Conservation (phyloP, 805 yeast genomes). For the Candida khao-thaluensis region DNA sequence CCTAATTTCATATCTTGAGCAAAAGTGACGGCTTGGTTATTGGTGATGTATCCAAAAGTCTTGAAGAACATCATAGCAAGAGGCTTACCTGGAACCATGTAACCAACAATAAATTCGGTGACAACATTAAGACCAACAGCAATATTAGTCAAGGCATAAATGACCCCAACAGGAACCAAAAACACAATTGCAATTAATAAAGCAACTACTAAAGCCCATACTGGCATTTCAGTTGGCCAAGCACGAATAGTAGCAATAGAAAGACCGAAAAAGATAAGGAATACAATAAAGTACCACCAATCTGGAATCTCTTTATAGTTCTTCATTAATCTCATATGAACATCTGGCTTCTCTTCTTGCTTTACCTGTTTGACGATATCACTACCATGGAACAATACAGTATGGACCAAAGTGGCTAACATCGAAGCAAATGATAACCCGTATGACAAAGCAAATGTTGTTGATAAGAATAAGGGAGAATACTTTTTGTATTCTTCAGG, state of each 20-base stretch:
- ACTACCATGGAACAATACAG: slow-evolving; percentile 54
- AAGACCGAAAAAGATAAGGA: slow-evolving; percentile 24
- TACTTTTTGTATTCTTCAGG: slow-evolving; percentile 50
- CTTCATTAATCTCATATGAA: slow-evolving; percentile 56
- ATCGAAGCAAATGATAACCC: slow-evolving; percentile 61
- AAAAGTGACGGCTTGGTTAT: slow-evolving; percentile 47
- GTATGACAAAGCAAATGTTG: slow-evolving; percentile 58
- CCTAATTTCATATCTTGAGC: slow-evolving; percentile 49
- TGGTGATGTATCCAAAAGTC: slow-evolving; percentile 48
- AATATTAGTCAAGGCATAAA: slow-evolving; percentile 30
- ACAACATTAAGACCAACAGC: slow-evolving; percentile 36
- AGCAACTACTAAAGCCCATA: slow-evolving; percentile 41
- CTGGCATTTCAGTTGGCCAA: slow-evolving; percentile 45
- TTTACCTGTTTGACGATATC: slow-evolving; percentile 41
- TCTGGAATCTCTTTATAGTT: slow-evolving; percentile 40
- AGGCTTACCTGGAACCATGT: slow-evolving; percentile 49
- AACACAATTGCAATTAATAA: slow-evolving; percentile 38
- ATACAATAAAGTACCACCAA: slow-evolving; percentile 37
- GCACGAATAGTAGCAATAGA: slow-evolving; percentile 38
- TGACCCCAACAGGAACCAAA: slow-evolving; percentile 41
- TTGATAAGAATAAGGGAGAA: slow-evolving; percentile 62
- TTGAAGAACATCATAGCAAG: slow-evolving; percentile 49
- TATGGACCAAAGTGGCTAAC: slow-evolving; percentile 58
- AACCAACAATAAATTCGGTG: slow-evolving; percentile 43
- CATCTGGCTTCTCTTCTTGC: slow-evolving; percentile 22